Conservation (phyloP, 2,329 filamentous ascomycete species). For the Taxawa tesnikishii region DNA sequence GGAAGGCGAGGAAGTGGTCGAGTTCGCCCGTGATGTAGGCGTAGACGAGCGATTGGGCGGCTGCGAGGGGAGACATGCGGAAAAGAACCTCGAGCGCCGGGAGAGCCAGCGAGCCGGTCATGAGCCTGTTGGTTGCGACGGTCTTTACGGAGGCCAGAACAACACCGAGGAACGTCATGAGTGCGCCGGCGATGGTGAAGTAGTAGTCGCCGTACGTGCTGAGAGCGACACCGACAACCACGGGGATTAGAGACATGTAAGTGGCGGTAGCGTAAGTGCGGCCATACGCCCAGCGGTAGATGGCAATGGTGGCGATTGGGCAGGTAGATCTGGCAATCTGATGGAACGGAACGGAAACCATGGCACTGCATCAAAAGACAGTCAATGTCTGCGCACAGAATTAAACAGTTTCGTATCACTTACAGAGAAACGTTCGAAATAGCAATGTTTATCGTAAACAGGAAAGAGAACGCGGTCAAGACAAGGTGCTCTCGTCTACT, state of each 20-base stretch:
- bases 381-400: background rate
- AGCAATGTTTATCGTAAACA: slow-evolving; percentile 53
- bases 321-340: slow-evolving; percentile 51
- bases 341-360: slow-evolving; percentile 55
- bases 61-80: slow-evolving; percentile 50
- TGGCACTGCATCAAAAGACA: slow-evolving; percentile 9
- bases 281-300: slow-evolving; percentile 45
- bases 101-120: slow-evolving; percentile 47
- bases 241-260: slow-evolving; percentile 48
- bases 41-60: slow-evolving; percentile 41
- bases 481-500: slow-evolving; percentile 41
- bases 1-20: slow-evolving; percentile 9
- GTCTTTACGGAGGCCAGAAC: slow-evolving; percentile 30
- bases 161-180: slow-evolving; percentile 25
- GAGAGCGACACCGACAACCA: slow-evolving; percentile 47
- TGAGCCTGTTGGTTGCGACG: slow-evolving; percentile 51
- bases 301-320: slow-evolving; percentile 49
- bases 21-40: slow-evolving; percentile 41
- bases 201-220: slow-evolving; percentile 52
- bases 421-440: slow-evolving; percentile 52
- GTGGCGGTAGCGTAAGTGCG: slow-evolving; percentile 44
- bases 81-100: slow-evolving; percentile 49
- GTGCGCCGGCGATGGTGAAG: slow-evolving; percentile 41
- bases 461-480: slow-evolving; percentile 46
- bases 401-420: slow-evolving; percentile 9